phyloP scores from a whole-genome alignment of 495 filamentous ascomycete genomes.

The Penicillium chermesinum region DNA sequence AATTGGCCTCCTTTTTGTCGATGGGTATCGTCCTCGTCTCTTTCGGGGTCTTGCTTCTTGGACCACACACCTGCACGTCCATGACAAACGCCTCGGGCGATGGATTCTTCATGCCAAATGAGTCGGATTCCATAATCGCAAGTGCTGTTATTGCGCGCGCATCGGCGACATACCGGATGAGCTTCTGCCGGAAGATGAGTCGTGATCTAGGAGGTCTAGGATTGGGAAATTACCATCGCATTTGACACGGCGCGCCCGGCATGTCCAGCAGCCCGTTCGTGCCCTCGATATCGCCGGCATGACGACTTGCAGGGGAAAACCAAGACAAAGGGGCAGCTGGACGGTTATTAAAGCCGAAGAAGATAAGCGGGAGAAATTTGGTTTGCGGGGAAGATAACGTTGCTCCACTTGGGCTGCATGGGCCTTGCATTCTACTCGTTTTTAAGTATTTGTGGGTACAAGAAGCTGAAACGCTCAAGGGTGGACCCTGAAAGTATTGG shows the following conservation, averaged over 20 bases:
- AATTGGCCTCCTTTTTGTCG: not conserved
- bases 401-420: not conserved
- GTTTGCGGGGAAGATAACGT: slow-evolving; percentile 11
- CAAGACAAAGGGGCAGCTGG: not conserved
- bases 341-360: not conserved
- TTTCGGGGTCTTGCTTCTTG: slow-evolving; percentile 7
- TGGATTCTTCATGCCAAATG: slow-evolving; percentile 23
- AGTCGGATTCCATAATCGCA: slow-evolving; percentile 21
- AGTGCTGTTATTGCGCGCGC: slow-evolving; percentile 10
- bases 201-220: not conserved
- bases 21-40: not conserved
- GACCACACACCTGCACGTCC: slow-evolving; percentile 23
- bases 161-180: slow-evolving; percentile 19
- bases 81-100: slow-evolving; percentile 23
- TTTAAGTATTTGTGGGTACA: not conserved
- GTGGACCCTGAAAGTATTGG: not conserved
- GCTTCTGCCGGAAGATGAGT: slow-evolving; percentile 4
- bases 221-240: slow-evolving; percentile 20
- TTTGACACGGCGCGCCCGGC: slow-evolving; percentile 21
- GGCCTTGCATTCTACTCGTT: not conserved
- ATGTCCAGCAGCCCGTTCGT: slow-evolving; percentile 21
- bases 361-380: slow-evolving; percentile 6
- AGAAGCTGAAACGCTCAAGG: not conserved
- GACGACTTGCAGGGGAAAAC: not conserved
- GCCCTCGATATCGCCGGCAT: slow-evolving; percentile 14